phyloP scores from a whole-genome alignment of 805 yeast genomes.

The Candida dendrica region DNA sequence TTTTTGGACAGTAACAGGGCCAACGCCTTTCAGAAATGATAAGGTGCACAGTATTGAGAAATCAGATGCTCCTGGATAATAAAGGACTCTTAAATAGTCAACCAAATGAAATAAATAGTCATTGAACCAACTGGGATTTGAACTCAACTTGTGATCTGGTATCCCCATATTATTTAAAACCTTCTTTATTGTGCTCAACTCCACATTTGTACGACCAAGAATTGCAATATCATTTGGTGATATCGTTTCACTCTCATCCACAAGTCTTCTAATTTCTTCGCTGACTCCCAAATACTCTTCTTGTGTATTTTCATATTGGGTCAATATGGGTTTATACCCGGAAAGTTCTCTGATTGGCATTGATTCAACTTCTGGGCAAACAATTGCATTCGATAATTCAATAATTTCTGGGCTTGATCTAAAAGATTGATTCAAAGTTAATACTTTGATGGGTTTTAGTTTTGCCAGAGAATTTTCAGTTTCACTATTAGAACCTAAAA shows the following conservation, averaged over 20 bases:
- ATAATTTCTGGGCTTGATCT: slow-evolving; percentile 55
- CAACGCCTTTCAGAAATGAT: slow-evolving; percentile 15
- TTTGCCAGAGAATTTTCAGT: slow-evolving; percentile 21
- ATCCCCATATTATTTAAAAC: slow-evolving; percentile 34
- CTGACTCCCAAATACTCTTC: slow-evolving; percentile 39
- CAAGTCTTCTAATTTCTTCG: slow-evolving; percentile 36
- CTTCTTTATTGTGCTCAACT: slow-evolving; percentile 32
- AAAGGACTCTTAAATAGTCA: slow-evolving; percentile 39
- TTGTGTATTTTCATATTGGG: slow-evolving; percentile 18
- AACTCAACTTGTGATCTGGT: slow-evolving; percentile 34
- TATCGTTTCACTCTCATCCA: slow-evolving; percentile 35
- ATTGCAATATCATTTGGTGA: slow-evolving; percentile 45
- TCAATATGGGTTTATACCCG: slow-evolving; percentile 11
- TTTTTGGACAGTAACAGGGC: slow-evolving; percentile 17
- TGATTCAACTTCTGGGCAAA: slow-evolving; percentile 4
- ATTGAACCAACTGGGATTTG: slow-evolving; percentile 45
- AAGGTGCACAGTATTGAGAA: slow-evolving; percentile 22
- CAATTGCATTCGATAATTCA: slow-evolving; percentile 27
- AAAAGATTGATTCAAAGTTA: slow-evolving; percentile 44
- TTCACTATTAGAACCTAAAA: slow-evolving; percentile 44
- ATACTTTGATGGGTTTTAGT: slow-evolving; percentile 11
- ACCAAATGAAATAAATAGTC: slow-evolving; percentile 35
- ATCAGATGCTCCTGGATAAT: slow-evolving; percentile 20
- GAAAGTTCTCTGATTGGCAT: neutral
- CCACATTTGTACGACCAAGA: slow-evolving; percentile 44